phyloP scores from a whole-genome alignment of 208 protist species.

The Porcisia deanei region DNA sequence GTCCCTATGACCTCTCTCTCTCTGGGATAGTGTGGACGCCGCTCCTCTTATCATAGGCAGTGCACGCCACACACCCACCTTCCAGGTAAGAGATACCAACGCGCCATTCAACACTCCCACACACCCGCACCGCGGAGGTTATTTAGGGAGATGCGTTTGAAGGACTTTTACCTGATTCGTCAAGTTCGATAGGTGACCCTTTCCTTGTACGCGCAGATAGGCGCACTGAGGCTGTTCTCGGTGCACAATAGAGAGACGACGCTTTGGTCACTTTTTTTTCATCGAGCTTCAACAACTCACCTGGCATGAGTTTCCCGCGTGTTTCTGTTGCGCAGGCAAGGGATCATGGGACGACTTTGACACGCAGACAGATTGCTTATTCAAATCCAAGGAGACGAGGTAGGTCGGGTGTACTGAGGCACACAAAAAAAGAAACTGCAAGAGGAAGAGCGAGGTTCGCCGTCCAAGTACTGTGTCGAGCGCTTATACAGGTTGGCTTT shows the following conservation, averaged over 20 bases:
- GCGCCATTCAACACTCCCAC: background rate
- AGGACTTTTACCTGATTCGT: background rate
- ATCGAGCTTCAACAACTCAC: background rate
- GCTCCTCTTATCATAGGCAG: conserved; percentile 11
- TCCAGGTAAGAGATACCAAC: conserved; percentile 9
- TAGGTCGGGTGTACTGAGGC: background rate
- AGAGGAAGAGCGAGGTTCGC: background rate
- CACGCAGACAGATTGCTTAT: background rate
- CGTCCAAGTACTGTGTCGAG: background rate
- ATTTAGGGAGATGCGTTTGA: background rate
- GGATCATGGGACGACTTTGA: background rate
- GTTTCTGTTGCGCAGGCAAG: background rate
- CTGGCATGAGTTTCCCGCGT: background rate
- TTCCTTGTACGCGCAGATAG: background rate
- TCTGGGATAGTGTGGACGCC: conserved; percentile 4
- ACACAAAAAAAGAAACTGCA: background rate
- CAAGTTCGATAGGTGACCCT: conserved; percentile 12
- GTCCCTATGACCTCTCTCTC: background rate
- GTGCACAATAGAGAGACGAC: conserved; percentile 11
- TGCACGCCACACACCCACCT: conserved; percentile 3
- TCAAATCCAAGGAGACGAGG: background rate
- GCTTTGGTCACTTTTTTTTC: background rate
- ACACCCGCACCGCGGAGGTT: conserved; percentile 15
- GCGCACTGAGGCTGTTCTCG: background rate
- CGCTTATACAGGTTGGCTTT: no score